Percentiles rank a stretch among this genome's conserved stretches.
Conservation (phyloP, 2,329 filamentous ascomycete species). For the Blastomyces parvus region DNA sequence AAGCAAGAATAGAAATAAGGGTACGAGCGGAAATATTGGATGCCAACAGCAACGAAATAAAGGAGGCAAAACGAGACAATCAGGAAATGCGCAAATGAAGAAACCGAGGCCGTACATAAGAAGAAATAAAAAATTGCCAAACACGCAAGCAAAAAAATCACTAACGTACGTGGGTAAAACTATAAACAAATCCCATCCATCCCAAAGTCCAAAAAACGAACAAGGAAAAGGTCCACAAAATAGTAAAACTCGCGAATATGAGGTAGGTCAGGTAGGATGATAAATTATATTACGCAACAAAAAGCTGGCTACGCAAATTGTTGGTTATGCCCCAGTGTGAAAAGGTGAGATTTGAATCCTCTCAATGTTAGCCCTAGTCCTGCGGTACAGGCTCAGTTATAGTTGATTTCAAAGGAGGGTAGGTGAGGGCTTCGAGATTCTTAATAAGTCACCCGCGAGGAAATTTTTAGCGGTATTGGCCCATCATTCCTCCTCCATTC, state of each 20-base stretch:
- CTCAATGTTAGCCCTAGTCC: not conserved
- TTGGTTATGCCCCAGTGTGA: not conserved
- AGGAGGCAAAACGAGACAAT: not conserved
- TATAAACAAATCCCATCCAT: not conserved
- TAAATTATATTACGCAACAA: not conserved
- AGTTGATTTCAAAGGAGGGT: not conserved
- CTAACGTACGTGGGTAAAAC: not conserved
- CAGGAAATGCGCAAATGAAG: not conserved
- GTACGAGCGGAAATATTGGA: not conserved
- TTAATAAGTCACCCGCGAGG: too few relatives aligned
- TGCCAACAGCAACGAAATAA: not conserved
- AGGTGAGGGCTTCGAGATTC: not conserved
- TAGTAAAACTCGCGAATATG: not conserved
- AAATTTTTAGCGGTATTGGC: constrained; percentile 15
- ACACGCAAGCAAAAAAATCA: not conserved
- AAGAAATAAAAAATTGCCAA: not conserved
- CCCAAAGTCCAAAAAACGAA: constrained; percentile 4
- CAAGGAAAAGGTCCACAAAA: not conserved
- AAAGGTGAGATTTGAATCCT: not conserved
- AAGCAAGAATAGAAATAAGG: constrained; percentile 1
- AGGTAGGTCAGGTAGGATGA: constrained; percentile 5
- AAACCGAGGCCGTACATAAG: not conserved
- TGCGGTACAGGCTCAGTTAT: not conserved
- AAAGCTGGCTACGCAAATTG: not conserved
- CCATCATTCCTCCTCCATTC: constrained; percentile 16